Conservation (phyloP, 2,329 filamentous ascomycete species). For the Colletotrichum tofieldiae region DNA sequence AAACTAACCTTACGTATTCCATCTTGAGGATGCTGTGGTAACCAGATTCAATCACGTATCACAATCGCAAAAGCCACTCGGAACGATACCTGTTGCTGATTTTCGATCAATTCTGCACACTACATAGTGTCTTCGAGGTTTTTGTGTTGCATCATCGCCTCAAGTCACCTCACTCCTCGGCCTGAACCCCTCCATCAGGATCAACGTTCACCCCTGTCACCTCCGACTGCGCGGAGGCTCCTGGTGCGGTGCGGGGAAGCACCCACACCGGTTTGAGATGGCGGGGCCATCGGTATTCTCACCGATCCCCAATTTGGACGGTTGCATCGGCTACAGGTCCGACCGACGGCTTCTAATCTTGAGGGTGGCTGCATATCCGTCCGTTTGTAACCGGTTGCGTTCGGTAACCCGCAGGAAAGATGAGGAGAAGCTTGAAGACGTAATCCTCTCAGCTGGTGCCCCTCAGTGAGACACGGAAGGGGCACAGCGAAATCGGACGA, state of each 20-base stretch:
- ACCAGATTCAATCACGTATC: no score
- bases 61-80: fast-evolving
- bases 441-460: conserved; percentile 7
- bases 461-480: background rate
- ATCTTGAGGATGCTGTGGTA: conserved; percentile 12
- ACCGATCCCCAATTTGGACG: conserved; percentile 18
- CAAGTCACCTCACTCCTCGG: conserved; percentile 9
- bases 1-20: conserved; percentile 46
- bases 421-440: conserved; percentile 14
- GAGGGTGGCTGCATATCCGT: conserved; percentile 1
- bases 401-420: conserved; percentile 14
- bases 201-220: background rate
- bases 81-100: fast-evolving
- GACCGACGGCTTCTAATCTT: background rate
- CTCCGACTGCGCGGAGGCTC: background rate
- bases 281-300: conserved; percentile 31
- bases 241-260: conserved; percentile 30
- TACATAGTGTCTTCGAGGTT: background rate
- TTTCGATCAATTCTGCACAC: background rate
- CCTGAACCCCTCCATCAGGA: background rate
- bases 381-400: background rate
- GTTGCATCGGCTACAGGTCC: conserved; percentile 22
- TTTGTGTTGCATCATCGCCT: conserved; percentile 17
- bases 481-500: conserved; percentile 28
- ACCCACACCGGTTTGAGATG: background rate